Percentiles rank a stretch among this genome's conserved stretches.
These are phyloP conservation scores for Ceratobasidium theobromae DNA, from an alignment of 1,284 basidiomycete genomes.

Conservation along the genomic window DNA sequence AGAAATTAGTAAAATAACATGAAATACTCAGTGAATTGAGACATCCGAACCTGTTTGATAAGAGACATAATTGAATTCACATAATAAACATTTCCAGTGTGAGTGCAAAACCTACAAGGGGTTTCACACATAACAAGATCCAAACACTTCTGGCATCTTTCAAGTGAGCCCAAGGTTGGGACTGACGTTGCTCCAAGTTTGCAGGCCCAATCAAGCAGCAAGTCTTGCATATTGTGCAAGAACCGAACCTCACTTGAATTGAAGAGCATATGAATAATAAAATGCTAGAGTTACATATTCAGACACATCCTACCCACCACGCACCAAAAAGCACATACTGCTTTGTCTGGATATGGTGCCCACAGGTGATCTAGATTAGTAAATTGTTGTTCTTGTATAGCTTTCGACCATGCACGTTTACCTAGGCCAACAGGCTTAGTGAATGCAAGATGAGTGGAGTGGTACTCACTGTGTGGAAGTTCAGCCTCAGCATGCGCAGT, in stretches of 20 bases:
- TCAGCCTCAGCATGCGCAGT: too few species aligned
- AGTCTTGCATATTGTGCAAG: slow-evolving; percentile 40
- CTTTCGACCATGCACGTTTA: too few species aligned
- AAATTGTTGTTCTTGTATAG: too few species aligned
- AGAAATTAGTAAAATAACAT: neutral
- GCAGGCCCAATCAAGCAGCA: slow-evolving; percentile 41
- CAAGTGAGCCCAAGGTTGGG: slow-evolving; percentile 4
- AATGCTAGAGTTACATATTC: too few species aligned
- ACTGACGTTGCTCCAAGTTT: slow-evolving; percentile 37
- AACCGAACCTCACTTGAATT: slow-evolving; percentile 39
- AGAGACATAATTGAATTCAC: neutral
- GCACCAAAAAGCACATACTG: too few species aligned
- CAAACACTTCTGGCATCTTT: neutral
- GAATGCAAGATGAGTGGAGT: too few species aligned
- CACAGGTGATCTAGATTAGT: too few species aligned
- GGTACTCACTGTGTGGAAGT: too few species aligned
- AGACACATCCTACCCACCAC: too few species aligned
- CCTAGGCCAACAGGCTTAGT: too few species aligned
- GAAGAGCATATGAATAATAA: slow-evolving; percentile 41
- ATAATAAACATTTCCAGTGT: slow-evolving; percentile 12
- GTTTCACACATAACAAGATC: neutral
- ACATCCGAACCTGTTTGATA: slow-evolving; percentile 7
- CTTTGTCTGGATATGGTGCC: too few species aligned
- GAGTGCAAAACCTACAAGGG: slow-evolving; percentile 8
- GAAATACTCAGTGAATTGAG: neutral